A percentile compares a stretch with the other conserved stretches of the same genome.
These are phyloP conservation scores for Colletotrichum sp. DNA, from an alignment of 2,329 filamentous ascomycete genomes.

Conservation along the genomic window DNA sequence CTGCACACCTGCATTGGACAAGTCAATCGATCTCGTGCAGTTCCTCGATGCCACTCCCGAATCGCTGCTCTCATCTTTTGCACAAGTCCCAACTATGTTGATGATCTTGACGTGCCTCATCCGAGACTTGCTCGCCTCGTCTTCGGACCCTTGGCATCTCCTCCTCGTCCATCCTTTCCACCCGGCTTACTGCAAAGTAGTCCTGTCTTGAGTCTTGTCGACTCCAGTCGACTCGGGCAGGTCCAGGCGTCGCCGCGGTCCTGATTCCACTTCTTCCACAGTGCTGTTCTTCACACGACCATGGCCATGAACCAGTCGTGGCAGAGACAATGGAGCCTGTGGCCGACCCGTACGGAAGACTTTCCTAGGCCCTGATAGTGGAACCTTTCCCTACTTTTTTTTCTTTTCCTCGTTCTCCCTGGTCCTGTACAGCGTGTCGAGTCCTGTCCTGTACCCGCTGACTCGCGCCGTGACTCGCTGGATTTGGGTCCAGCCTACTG, in stretches of 20 bases:
- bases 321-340: neutral
- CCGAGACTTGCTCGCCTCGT: neutral
- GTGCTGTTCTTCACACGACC: neutral
- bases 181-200: neutral
- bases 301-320: neutral
- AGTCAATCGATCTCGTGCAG: neutral
- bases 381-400: neutral
- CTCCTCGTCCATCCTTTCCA: neutral
- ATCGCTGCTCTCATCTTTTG: neutral
- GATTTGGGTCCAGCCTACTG: conserved; percentile 1
- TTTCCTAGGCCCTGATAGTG: neutral
- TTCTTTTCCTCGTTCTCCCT: neutral
- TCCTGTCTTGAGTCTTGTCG: neutral
- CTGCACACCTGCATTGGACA: neutral
- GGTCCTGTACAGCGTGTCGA: conserved; percentile 8
- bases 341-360: neutral
- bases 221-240: neutral
- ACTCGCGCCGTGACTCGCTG: conserved; percentile 21
- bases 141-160: neutral
- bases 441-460: neutral
- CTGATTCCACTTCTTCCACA: neutral
- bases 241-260: neutral
- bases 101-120: neutral
- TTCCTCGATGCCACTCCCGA: neutral
- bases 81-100: neutral